A percentile compares a stretch with the other conserved stretches of the same genome.
phyloP scores from a whole-genome alignment of 495 filamentous ascomycete genomes.

The Usnea hakonensis region DNA sequence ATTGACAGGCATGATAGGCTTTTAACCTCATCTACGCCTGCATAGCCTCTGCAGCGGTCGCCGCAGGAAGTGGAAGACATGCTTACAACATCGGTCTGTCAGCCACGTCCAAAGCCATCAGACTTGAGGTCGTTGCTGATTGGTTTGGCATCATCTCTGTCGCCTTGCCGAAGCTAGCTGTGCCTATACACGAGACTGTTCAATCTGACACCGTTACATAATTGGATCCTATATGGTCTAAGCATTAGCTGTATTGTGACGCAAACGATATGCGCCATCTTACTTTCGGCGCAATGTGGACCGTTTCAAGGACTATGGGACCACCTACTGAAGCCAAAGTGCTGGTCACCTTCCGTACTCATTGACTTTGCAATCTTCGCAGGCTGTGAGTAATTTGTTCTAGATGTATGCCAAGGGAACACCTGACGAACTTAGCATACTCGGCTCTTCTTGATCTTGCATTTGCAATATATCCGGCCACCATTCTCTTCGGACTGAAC shows the following conservation, averaged over 20 bases:
- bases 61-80: not conserved
- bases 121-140: not conserved
- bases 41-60: not conserved
- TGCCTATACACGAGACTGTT: not conserved
- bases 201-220: not conserved
- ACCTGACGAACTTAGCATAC: not conserved
- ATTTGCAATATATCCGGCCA: not conserved
- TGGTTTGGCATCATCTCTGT: not conserved
- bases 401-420: not conserved
- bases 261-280: not conserved
- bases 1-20: not conserved
- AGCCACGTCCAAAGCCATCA: not conserved
- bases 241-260: not conserved
- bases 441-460: not conserved
- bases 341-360: not conserved
- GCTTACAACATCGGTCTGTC: not conserved
- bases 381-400: not conserved
- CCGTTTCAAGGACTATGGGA: not conserved
- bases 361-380: not conserved
- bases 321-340: not conserved
- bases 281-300: not conserved
- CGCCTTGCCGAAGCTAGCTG: not conserved
- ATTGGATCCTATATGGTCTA: not conserved
- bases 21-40: not conserved
- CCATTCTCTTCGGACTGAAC: not conserved